Evolutionary conservation across 768 basidiomycete genomes (phyloP).

Genomic region (Xerocomellus dryophilus): DNA sequence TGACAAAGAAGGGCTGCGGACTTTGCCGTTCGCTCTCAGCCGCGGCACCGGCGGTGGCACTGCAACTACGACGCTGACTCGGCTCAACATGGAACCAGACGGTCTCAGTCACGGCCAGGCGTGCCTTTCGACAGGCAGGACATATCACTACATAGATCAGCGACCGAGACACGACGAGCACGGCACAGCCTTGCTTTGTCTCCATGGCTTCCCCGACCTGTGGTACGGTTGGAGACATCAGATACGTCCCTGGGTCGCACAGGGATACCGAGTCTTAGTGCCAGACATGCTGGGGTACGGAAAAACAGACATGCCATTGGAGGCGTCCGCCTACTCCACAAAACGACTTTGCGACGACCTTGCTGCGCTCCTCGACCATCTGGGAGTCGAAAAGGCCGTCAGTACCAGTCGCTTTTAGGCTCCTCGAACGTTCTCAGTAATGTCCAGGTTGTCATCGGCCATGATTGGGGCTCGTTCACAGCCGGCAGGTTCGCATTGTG

Average conservation of each 20-base stretch:
- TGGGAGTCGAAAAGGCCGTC: conserved; percentile 54
- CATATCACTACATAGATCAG: conserved; percentile 74
- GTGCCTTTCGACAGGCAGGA: conserved; percentile 53
- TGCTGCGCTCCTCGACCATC: conserved; percentile 57
- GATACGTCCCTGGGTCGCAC: conserved; percentile 63
- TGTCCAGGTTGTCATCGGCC: conserved; percentile 61
- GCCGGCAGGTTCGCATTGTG: conserved; percentile 69
- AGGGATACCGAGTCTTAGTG: conserved; percentile 61
- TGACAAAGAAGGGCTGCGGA: conserved; percentile 33
- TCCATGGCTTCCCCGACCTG: conserved; percentile 80
- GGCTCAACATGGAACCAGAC: not conserved
- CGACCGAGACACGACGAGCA: conserved; percentile 42
- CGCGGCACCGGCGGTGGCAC: conserved; percentile 27
- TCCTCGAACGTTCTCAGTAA: not conserved
- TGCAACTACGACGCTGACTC: conserved; percentile 21
- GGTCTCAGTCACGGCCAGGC: conserved; percentile 43
- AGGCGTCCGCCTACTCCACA: conserved; percentile 53
- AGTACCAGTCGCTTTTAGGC: conserved; percentile 21
- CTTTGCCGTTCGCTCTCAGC: conserved; percentile 23
- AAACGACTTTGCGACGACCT: conserved; percentile 62
- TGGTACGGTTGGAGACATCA: conserved; percentile 76
- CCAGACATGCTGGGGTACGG: conserved; percentile 57
- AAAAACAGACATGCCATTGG: conserved; percentile 57
- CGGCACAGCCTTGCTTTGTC: conserved; percentile 55
- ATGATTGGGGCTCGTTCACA: conserved; percentile 75